Percentiles rank a stretch among this genome's conserved stretches.
phyloP scores from a whole-genome alignment of 2,329 filamentous ascomycete genomes.

The Drechslera avenae region DNA sequence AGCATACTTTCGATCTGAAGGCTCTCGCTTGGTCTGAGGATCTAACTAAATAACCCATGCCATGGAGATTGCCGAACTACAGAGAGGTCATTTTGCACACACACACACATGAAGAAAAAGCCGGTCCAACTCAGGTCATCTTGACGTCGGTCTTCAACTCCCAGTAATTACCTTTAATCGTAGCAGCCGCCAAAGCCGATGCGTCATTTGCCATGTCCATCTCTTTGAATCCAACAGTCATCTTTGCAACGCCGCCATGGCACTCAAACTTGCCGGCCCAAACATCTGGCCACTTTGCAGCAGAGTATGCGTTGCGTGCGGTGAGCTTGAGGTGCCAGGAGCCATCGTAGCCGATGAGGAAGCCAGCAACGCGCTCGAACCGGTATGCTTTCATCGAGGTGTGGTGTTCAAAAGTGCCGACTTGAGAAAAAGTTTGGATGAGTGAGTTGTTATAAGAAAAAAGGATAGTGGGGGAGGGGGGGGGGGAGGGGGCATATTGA shows the following conservation, averaged over 20 bases:
- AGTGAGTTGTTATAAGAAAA: no score
- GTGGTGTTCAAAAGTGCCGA: conserved; percentile 23
- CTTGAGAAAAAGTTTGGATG: no score
- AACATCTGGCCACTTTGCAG: conserved; percentile 20
- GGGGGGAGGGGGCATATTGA: no score
- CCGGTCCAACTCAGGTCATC: conserved; percentile 12
- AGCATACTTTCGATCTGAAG: no score
- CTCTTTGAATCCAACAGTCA: conserved; percentile 19
- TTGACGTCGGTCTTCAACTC: conserved; percentile 14
- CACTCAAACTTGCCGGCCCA: conserved; percentile 25
- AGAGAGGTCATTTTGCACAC: no score
- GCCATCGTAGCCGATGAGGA: conserved; percentile 26
- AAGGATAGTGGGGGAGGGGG: no score
- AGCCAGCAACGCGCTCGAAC: conserved; percentile 25
- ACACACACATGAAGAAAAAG: no score
- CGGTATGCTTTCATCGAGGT: conserved; percentile 10
- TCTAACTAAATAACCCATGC: no score
- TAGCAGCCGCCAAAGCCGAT: conserved; percentile 1
- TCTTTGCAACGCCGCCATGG: conserved; percentile 16
- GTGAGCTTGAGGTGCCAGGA: conserved; percentile 22
- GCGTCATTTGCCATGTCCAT: conserved; percentile 13
- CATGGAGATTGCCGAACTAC: no score
- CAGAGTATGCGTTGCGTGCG: conserved; percentile 17
- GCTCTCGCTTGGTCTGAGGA: no score
- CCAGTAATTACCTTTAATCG: conserved; percentile 19